phyloP scores from a whole-genome alignment of 1,284 basidiomycete species.

The Cryptococcus maquisensis region DNA sequence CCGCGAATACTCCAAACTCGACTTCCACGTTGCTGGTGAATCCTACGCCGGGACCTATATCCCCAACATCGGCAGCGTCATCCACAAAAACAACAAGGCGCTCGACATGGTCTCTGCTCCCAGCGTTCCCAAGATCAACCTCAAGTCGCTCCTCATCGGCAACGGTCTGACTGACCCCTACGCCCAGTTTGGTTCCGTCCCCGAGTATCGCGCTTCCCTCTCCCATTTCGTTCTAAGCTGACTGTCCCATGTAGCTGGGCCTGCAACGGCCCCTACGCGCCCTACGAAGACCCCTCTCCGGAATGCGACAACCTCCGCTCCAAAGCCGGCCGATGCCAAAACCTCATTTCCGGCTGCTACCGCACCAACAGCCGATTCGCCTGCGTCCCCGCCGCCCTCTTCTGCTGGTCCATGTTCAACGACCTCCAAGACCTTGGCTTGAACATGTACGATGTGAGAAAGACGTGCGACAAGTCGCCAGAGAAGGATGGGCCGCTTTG shows the following conservation, averaged over 20 bases:
- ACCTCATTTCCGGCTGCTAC: constrained; percentile 48
- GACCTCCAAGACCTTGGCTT: constrained; percentile 52
- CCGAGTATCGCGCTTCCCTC: constrained; percentile 56
- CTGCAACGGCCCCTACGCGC: constrained; percentile 35
- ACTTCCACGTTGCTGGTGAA: constrained; percentile 53
- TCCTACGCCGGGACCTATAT: constrained; percentile 70
- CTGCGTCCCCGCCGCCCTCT: constrained; percentile 54
- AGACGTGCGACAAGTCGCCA: constrained; percentile 59
- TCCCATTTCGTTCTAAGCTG: neutral
- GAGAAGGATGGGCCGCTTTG: constrained; percentile 61
- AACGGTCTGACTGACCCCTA: constrained; percentile 64
- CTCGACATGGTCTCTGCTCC: constrained; percentile 47
- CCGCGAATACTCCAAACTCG: constrained; percentile 60
- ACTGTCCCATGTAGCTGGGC: constrained; percentile 52
- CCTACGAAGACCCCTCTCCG: constrained; percentile 40
- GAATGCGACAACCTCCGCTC: constrained; percentile 36
- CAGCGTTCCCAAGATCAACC: constrained; percentile 58
- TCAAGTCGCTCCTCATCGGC: constrained; percentile 72
- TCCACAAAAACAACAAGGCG: constrained; percentile 64
- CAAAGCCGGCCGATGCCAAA: constrained; percentile 43
- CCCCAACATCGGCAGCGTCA: constrained; percentile 63
- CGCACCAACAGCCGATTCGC: constrained; percentile 52
- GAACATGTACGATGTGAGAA: constrained; percentile 74
- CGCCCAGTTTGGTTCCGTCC: constrained; percentile 66
- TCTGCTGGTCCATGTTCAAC: constrained; percentile 53